phyloP scores from a whole-genome alignment of 768 basidiomycete species.

The Udeniomyces megalosporus region DNA sequence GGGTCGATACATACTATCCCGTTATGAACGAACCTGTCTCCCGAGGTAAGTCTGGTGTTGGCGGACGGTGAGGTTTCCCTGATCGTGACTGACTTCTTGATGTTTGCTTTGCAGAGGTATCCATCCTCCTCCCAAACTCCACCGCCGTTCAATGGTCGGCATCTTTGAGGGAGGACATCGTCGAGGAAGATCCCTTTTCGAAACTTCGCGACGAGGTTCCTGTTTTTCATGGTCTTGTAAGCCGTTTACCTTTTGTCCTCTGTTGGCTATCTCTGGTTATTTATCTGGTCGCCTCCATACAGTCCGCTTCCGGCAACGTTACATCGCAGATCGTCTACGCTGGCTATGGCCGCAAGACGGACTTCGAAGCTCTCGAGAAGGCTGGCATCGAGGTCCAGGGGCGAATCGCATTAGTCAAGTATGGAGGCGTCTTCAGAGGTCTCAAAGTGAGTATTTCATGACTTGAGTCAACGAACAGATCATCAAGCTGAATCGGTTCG shows the following conservation, averaged over 20 bases:
- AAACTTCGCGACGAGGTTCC: slow-evolving; percentile 51
- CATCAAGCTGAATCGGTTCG: slow-evolving; percentile 13
- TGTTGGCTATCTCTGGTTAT: not conserved
- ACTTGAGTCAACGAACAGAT: slow-evolving; percentile 28
- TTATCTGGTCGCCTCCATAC: slow-evolving; percentile 39
- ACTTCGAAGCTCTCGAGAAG: slow-evolving; percentile 49
- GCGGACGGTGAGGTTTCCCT: no score
- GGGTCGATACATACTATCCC: slow-evolving; percentile 49
- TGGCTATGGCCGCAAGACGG: slow-evolving; percentile 60
- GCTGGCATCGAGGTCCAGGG: slow-evolving; percentile 53
- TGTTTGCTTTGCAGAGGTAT: slow-evolving; percentile 33
- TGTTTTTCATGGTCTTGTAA: slow-evolving; percentile 37
- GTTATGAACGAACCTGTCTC: slow-evolving; percentile 63
- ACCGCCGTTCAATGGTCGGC: slow-evolving; percentile 32
- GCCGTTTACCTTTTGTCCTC: not conserved
- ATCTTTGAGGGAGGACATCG: slow-evolving; percentile 55
- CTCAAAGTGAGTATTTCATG: slow-evolving; percentile 39
- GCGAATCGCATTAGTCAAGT: not conserved
- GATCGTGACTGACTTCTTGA: slow-evolving; percentile 36
- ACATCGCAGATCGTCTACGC: slow-evolving; percentile 44
- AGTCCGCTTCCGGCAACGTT: slow-evolving; percentile 60
- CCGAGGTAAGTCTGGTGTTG: slow-evolving; percentile 26
- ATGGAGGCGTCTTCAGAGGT: slow-evolving; percentile 52
- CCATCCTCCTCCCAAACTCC: slow-evolving; percentile 33
- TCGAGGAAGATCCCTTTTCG: slow-evolving; percentile 57